A percentile compares a stretch with the other conserved stretches of the same genome.
Evolutionary conservation across 2,329 filamentous ascomycete genomes (phyloP).

Genomic region (Paecilomyces variotii): DNA sequence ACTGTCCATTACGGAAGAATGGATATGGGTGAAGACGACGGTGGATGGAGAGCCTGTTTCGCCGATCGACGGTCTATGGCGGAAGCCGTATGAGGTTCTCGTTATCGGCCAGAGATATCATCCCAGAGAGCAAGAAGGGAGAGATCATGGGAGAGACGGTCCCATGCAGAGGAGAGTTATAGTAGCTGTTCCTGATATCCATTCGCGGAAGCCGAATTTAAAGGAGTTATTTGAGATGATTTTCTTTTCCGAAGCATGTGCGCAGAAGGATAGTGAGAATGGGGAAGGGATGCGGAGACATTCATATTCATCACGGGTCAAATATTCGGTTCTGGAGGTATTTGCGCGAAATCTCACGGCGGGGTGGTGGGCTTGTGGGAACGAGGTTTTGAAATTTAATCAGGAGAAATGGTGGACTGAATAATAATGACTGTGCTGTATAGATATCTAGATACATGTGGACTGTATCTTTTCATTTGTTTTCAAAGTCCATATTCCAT

Average conservation of each 20-base stretch:
- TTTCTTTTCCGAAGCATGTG: slow-evolving; percentile 21
- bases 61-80: slow-evolving; percentile 45
- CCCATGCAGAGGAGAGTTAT: slow-evolving; percentile 47
- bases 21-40: slow-evolving; percentile 58
- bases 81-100: slow-evolving; percentile 56
- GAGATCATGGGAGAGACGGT: slow-evolving; percentile 18
- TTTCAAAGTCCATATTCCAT: no score
- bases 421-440: slow-evolving; percentile 3
- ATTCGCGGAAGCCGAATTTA: slow-evolving; percentile 58
- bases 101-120: slow-evolving; percentile 35
- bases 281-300: not conserved
- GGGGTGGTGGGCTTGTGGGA: slow-evolving; percentile 56
- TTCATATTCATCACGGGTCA: slow-evolving; percentile 5
- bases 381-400: slow-evolving; percentile 57
- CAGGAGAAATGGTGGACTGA: slow-evolving; percentile 44
- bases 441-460: not conserved
- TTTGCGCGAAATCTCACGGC: slow-evolving; percentile 53
- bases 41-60: slow-evolving; percentile 44
- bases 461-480: no score
- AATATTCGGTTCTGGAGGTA: slow-evolving; percentile 49
- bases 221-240: slow-evolving; percentile 46
- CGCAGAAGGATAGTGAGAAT: not conserved
- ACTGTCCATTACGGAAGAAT: slow-evolving; percentile 49
- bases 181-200: slow-evolving; percentile 53
- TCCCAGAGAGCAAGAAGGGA: slow-evolving; percentile 5